Evolutionary conservation across 1,139 yeast genomes (phyloP), one percentile per base, ranked within the genome.

Genomic region (Pichia sp.): DNA sequence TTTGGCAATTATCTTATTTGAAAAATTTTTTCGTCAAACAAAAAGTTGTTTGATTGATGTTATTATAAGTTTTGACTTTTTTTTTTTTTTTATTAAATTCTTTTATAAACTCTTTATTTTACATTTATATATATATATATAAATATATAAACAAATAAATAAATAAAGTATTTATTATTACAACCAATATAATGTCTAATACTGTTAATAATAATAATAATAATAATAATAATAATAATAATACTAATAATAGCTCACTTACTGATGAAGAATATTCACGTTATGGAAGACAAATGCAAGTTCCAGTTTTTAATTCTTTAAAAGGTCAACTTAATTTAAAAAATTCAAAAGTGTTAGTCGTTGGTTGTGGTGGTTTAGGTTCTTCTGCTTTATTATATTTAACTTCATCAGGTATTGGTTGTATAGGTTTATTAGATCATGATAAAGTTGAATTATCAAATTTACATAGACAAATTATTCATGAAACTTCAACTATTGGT

Each of bases 321-420:
- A 45, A 57, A 2, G 71, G 78, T 10, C 98, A 94, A 60, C 49
- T 72, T 4, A 67, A 64, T 39, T 65, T 94, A 41, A 81, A 80
- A 54, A 53, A 62, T 0, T 51, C 92, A 1, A 74, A 69, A 39
- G 74, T 89, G 0, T 65, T 92, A 30, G 92, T 94, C 0, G 73
- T 94, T 8, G 99, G 99, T 1, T 97, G 97, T 0, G 99, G 98
- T 11, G 99, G 99, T 0, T 70, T 94, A 10, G 98, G 98, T 0
- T 84, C 95, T 54, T 97, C 98, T 1, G 95, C 95, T 0, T 64
- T 92, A 41, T 73, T 86, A 34, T 94, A 94, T 59, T 66, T 94
- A 4, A 80, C 83, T 0, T 96, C 95, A 0, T 85, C 96, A 0
- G 98, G 99, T 2, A 68, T 92, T 3, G 97, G 97, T 1, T 64